Evolutionary conservation across 2,329 filamentous ascomycete genomes (phyloP).

Genomic region (Aspergillaceae sp.): DNA sequence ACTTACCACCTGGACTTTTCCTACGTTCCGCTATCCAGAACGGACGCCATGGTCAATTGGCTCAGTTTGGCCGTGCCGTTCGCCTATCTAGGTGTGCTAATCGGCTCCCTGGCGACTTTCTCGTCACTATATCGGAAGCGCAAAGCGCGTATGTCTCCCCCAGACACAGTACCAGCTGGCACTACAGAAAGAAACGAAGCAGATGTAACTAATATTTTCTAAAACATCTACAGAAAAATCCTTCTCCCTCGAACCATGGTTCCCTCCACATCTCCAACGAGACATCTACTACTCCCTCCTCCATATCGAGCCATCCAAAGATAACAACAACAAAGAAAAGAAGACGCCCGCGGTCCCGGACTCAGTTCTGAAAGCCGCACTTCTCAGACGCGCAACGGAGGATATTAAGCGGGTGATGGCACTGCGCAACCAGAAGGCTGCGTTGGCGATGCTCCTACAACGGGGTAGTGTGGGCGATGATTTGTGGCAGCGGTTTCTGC

Average conservation of each 20-base stretch:
- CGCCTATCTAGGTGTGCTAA: conserved; percentile 78
- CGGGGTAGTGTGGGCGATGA: conserved; percentile 92
- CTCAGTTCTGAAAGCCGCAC: conserved; percentile 74
- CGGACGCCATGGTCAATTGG: conserved; percentile 57
- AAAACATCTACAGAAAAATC: conserved; percentile 54
- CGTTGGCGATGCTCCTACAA: conserved; percentile 73
- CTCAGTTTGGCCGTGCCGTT: conserved; percentile 76
- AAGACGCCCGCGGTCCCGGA: conserved; percentile 68
- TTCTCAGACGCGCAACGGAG: conserved; percentile 80
- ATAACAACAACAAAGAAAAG: conserved; percentile 51
- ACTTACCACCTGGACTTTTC: neutral
- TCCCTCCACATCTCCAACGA: conserved; percentile 78
- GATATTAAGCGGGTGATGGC: conserved; percentile 89
- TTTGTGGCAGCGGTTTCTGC: conserved; percentile 81
- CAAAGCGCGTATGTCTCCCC: conserved; percentile 59
- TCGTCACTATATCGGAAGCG: conserved; percentile 87
- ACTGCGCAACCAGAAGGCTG: conserved; percentile 79
- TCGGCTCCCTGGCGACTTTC: conserved; percentile 84
- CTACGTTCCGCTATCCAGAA: neutral
- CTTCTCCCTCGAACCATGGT: conserved; percentile 87
- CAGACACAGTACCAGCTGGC: neutral
- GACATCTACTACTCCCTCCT: conserved; percentile 91
- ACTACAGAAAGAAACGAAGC: neutral
- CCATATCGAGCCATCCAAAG: conserved; percentile 56
- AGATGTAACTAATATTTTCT: conserved; percentile 3